Conservation (phyloP, 1,284 basidiomycete genomes). For the Trametes versicolor region DNA sequence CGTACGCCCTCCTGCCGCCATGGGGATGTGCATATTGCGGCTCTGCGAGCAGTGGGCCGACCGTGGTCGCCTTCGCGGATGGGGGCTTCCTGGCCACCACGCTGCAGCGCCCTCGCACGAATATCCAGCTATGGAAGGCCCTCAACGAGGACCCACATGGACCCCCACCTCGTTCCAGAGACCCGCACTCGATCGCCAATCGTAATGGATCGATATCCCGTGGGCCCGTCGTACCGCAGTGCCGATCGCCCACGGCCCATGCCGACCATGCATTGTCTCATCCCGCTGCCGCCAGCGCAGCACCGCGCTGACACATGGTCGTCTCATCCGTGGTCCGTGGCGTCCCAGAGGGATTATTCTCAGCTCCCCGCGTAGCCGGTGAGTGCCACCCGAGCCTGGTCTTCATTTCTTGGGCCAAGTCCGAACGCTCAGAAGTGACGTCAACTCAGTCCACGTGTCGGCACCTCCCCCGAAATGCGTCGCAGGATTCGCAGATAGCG, state of each 20-base stretch:
- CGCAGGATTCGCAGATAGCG: neutral
- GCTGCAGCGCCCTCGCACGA: neutral
- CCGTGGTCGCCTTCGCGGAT: neutral
- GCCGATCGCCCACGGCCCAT: neutral
- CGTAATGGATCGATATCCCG: conserved; percentile 6
- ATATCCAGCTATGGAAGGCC: neutral
- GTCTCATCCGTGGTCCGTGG: neutral
- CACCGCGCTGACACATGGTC: neutral
- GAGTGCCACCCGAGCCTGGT: neutral
- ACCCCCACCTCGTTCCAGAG: conserved; percentile 10
- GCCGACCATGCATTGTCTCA: conserved; percentile 1
- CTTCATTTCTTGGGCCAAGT: neutral
- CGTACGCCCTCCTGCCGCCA: too few relatives aligned
- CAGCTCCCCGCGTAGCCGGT: neutral
- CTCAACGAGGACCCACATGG: conserved; percentile 17
- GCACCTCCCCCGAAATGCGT: neutral
- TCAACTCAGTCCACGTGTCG: conserved; percentile 9
- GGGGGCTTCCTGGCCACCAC: neutral
- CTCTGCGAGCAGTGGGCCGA: neutral
- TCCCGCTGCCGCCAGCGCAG: neutral
- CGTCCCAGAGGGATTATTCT: neutral
- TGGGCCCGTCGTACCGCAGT: neutral
- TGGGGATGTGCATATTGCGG: neutral
- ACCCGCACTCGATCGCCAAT: neutral
- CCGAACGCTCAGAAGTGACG: neutral